A percentile compares a stretch with the other conserved stretches of the same genome.
These are phyloP conservation scores for Coelastrella sp. DNA, from an alignment of 139 green algal species.

Conservation along the genomic window DNA sequence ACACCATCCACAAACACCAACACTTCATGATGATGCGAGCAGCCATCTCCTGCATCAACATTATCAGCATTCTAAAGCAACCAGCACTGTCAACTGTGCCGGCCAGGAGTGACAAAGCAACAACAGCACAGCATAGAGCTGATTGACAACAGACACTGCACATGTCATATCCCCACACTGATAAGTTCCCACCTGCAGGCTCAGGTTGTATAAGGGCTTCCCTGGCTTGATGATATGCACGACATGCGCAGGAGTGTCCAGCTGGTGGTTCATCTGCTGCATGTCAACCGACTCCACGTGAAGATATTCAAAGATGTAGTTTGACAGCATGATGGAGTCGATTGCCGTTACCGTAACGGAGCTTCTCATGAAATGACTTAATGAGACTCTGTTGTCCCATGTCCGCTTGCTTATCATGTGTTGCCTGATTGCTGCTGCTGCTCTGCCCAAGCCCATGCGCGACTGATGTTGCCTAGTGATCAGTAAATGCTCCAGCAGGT, in stretches of 20 bases:
- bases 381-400: no score
- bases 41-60: slow-evolving; percentile 75
- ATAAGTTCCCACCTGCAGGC: slow-evolving; percentile 19
- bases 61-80: no score
- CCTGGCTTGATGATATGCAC: slow-evolving; percentile 63
- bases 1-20: slow-evolving; percentile 71
- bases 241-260: slow-evolving; percentile 68
- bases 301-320: slow-evolving; percentile 64
- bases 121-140: no score
- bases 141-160: no score
- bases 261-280: slow-evolving; percentile 69
- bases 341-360: slow-evolving; percentile 63
- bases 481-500: no score
- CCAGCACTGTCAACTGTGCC: no score
- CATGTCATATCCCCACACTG: no score
- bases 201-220: slow-evolving; percentile 64
- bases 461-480: no score
- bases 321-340: slow-evolving; percentile 69
- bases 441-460: no score
- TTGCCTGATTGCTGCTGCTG: no score
- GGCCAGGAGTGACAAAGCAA: neutral
- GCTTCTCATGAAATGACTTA: no score
- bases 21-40: slow-evolving; percentile 74
- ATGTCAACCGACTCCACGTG: slow-evolving; percentile 38
- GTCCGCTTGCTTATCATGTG: no score